phyloP scores from a whole-genome alignment of 495 filamentous ascomycete genomes.

The Aspergillus affinis region DNA sequence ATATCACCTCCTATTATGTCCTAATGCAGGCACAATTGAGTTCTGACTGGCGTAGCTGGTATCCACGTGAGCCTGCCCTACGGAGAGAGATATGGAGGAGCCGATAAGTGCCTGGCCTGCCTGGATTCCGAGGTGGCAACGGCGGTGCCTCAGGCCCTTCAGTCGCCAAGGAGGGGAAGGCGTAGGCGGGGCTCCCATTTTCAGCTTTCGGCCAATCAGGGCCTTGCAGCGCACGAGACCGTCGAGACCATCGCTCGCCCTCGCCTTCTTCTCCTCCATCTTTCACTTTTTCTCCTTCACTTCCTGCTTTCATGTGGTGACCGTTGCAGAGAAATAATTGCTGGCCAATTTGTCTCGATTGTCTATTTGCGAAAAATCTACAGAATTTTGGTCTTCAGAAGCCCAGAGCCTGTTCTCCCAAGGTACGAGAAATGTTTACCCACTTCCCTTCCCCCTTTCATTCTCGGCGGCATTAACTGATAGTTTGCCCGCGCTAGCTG shows the following conservation, averaged over 20 bases:
- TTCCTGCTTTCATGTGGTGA: background rate
- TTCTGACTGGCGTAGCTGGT: background rate
- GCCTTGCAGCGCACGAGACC: conserved; percentile 42
- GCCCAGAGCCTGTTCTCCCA: background rate
- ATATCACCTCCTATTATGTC: too few relatives aligned
- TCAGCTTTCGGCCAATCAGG: conserved; percentile 33
- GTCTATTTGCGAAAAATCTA: background rate
- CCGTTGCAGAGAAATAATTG: conserved; percentile 17
- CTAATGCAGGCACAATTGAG: background rate
- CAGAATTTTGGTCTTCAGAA: background rate
- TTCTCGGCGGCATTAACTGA: background rate
- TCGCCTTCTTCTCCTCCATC: conserved; percentile 5
- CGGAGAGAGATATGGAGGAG: background rate
- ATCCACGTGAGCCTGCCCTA: background rate
- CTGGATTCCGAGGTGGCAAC: background rate
- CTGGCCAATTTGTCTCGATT: conserved; percentile 18
- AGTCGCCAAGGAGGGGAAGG: conserved; percentile 3
- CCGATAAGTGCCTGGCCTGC: background rate
- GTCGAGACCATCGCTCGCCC: conserved; percentile 8
- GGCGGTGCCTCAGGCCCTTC: background rate
- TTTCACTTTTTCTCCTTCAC: conserved; percentile 3
- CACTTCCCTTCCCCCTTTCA: background rate
- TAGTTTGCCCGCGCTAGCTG: background rate
- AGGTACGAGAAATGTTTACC: background rate
- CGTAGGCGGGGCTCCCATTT: conserved; percentile 5